Base-by-base conservation (phyloP, 768 basidiomycete genomes). In the Phlebiopsis gigantea region DNA sequence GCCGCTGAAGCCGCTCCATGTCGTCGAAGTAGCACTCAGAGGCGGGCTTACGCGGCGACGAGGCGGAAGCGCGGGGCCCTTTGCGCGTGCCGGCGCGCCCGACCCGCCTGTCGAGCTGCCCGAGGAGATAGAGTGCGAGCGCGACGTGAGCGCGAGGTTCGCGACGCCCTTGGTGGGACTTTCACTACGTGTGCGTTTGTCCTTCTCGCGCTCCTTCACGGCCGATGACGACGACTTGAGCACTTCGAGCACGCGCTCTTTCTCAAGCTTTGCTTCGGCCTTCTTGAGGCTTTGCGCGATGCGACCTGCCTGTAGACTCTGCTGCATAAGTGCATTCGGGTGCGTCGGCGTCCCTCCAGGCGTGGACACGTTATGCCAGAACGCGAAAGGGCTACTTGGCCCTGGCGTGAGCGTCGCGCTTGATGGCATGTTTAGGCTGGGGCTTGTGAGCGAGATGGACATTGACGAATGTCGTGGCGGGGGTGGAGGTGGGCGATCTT, bases 241-340 rank as follows among this genome's bases (percentile, higher is more conserved):
- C 10, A 91, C 83, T 67, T 84, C 81, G 58, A 89, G 72, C 19
- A 89, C 79, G 9, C 88, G 75, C 65, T 87, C 85, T 61, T 81
- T 80, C 67, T 88, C 87, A 17, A 88, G 73, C 59, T 80, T 76
- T 42, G 81, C 81, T 63, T 90, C 85, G 0, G 81, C 83, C 47
- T 80, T 79, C 69, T 89, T 88, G 69, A 88, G 73, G 4, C 78
- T 79, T 67, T 88, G 84, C 1, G 81, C 89, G 0, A 81, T 79
- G 63, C 88, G 87, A 56, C 80, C 83, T 5, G 90, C 90, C 52
- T 87, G 83, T 0, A 92, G 72, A 21, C 82, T 84, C 68, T 90
- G 88, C 57, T 79, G 76, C 10, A 82, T 85, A 22, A 82, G 83
- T 26, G 81, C 69, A 53, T 88, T 85, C 56, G 72, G 58, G 60